Base-by-base conservation (phyloP, 306 rosid species). In the Prunus armeniaca region DNA sequence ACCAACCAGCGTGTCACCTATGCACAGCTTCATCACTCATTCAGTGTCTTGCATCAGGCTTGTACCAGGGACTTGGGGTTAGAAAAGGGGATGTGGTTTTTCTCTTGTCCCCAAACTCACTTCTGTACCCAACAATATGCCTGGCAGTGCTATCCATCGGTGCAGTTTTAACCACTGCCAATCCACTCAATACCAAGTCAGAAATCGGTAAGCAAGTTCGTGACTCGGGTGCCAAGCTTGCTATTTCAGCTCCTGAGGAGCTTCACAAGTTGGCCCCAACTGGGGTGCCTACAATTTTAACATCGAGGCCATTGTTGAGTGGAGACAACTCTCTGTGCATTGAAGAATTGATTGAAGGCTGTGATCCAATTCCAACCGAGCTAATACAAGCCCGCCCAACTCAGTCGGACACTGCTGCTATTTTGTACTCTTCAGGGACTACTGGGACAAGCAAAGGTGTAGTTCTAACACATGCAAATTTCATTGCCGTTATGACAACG, bases 361-460 rank as follows among this genome's bases (percentile, higher is more conserved):
- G 96, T 80, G 83, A 83, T 12, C 82, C 93, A 68, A 32, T 19
- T 12, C 82, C 93, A 49, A 28, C 12, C 20, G 87, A 84, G 76
- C 68, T 80, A 64, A 81, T 87, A 2, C 79, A n/a, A 50, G 63
- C 74, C 51, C 54, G 72, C n/a, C 78, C 85, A n/a, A 28, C 66
- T 74, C 96, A 86, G 80, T 83, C 92, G 12, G 97, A 91, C 55
- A 81, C 93, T 46, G 97, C 98, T 67, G 97, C 91, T 61, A 89
- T 94, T 70, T 84, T 92, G 38, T 94, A 92, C 83, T 92, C 98
- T 49, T 94, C 98, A 4, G 96, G 98, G 15, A 94, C 97, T 10
- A 94, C 98, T 0, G 95, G 96, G 18, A 73, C 83, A 49, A 94
- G 98, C 80, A 94, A 94, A 83, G 97, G 97, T 24, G 97, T 90